Evolutionary conservation across 2,329 filamentous ascomycete genomes (phyloP).

Genomic region (Nigrospora osmanthi): DNA sequence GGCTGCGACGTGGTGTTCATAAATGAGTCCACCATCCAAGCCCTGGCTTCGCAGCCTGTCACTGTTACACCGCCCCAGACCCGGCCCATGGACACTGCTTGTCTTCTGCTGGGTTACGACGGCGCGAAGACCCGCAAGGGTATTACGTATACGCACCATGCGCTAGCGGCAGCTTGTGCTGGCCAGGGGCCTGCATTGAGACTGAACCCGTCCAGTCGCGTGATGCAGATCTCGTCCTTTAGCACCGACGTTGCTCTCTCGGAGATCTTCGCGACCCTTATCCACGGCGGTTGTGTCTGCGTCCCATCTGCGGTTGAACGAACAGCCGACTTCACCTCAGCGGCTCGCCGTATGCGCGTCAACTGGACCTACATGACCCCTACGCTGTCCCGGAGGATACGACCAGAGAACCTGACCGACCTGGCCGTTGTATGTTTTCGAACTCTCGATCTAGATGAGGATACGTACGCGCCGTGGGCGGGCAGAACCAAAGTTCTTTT

Average conservation of each 20-base stretch:
- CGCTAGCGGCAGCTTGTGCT: slow-evolving; percentile 45
- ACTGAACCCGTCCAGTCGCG: slow-evolving; percentile 42
- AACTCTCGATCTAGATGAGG: slow-evolving; percentile 39
- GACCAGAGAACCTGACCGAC: slow-evolving; percentile 15
- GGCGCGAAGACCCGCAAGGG: slow-evolving; percentile 51
- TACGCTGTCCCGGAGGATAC: slow-evolving; percentile 33
- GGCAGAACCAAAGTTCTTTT: slow-evolving; percentile 37
- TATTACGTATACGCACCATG: slow-evolving; percentile 53
- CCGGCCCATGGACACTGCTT: slow-evolving; percentile 42
- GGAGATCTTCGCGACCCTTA: slow-evolving; percentile 44
- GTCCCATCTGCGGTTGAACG: slow-evolving; percentile 34
- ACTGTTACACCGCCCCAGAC: slow-evolving; percentile 21
- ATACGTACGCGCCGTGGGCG: slow-evolving; percentile 39
- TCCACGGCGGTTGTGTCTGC: slow-evolving; percentile 43
- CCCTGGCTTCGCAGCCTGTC: slow-evolving; percentile 21
- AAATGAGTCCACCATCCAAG: slow-evolving; percentile 31
- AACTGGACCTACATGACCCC: slow-evolving; percentile 41
- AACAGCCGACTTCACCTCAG: slow-evolving; percentile 31
- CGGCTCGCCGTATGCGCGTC: slow-evolving; percentile 32
- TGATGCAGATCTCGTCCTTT: slow-evolving; percentile 50
- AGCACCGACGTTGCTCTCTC: slow-evolving; percentile 45
- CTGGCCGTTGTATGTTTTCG: slow-evolving; percentile 27
- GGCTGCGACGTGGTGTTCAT: slow-evolving; percentile 32
- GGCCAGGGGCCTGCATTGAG: slow-evolving; percentile 41
- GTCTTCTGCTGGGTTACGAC: slow-evolving; percentile 53